These are phyloP conservation scores for Melastoma candidum DNA, from an alignment of 441 rosid species.

Conservation along the genomic window DNA sequence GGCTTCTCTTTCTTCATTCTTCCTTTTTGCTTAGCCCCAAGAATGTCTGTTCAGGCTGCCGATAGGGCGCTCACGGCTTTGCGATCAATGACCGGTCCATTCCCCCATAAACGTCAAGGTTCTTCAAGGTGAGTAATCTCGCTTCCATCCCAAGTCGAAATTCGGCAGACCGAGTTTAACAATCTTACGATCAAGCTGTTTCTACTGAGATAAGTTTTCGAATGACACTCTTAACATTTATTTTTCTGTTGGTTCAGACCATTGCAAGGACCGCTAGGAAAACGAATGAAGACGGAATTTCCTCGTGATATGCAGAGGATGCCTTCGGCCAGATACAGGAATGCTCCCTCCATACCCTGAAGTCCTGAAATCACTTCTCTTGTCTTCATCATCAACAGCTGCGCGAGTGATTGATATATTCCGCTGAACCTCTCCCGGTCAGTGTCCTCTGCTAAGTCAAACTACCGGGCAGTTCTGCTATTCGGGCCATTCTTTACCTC, in stretches of 20 bases:
- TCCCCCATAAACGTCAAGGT: slow-evolving; percentile 55
- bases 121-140: slow-evolving; percentile 63
- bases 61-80: slow-evolving; percentile 71
- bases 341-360: slow-evolving; percentile 20
- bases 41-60: slow-evolving; percentile 55
- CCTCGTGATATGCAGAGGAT: slow-evolving; percentile 55
- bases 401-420: too few relatives aligned
- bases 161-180: not conserved
- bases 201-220: not conserved
- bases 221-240: slow-evolving; percentile 2
- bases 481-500: too few relatives aligned
- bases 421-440: too few relatives aligned
- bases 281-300: slow-evolving; percentile 75
- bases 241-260: slow-evolving; percentile 28
- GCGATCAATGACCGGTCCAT: slow-evolving; percentile 48
- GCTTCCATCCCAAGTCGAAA: slow-evolving; percentile 6
- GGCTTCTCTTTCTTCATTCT: not conserved
- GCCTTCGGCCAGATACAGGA: slow-evolving; percentile 74
- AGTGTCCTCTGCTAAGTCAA: too few relatives aligned
- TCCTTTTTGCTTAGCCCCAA: slow-evolving; percentile 11
- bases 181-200: not conserved
- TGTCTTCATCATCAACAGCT: too few relatives aligned
- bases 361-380: too few relatives aligned
- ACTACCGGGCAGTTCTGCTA: too few relatives aligned
- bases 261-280: slow-evolving; percentile 54